These are phyloP conservation scores for Solanum tarijense DNA, from an alignment of 257 asterid species.

Conservation along the genomic window DNA sequence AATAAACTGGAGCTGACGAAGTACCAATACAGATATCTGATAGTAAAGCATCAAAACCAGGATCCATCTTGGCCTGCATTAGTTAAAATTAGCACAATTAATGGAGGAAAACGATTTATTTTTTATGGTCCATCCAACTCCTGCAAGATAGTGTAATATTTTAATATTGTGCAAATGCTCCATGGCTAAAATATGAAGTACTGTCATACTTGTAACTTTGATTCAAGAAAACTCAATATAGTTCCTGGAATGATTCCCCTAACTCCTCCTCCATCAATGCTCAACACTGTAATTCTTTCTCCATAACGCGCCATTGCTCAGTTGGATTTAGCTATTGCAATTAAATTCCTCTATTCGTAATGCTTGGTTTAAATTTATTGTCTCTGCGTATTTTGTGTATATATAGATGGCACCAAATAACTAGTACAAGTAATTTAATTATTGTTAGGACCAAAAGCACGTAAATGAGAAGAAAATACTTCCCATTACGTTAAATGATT, in stretches of 20 bases:
- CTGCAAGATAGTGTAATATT: background rate
- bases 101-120: background rate
- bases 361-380: background rate
- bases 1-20: slow-evolving; percentile 47
- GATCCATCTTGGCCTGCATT: slow-evolving; percentile 14
- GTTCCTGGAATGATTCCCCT: slow-evolving; percentile 41
- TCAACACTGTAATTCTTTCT: slow-evolving; percentile 25
- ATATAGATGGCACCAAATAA: background rate
- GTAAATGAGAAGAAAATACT: background rate
- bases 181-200: background rate
- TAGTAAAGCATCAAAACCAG: slow-evolving; percentile 15
- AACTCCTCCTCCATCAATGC: slow-evolving; percentile 59
- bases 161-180: background rate
- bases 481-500: background rate
- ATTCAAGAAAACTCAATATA: slow-evolving; percentile 32
- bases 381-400: background rate
- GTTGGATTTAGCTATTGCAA: background rate
- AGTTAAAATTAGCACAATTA: background rate
- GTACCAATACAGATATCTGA: slow-evolving; percentile 39
- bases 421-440: background rate
- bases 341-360: background rate
- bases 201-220: slow-evolving; percentile 30
- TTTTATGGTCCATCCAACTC: slow-evolving; percentile 31
- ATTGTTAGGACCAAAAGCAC: background rate
- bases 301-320: slow-evolving; percentile 1